phyloP scores from a whole-genome alignment of 83 land plant species.

The Thuja plicata region DNA sequence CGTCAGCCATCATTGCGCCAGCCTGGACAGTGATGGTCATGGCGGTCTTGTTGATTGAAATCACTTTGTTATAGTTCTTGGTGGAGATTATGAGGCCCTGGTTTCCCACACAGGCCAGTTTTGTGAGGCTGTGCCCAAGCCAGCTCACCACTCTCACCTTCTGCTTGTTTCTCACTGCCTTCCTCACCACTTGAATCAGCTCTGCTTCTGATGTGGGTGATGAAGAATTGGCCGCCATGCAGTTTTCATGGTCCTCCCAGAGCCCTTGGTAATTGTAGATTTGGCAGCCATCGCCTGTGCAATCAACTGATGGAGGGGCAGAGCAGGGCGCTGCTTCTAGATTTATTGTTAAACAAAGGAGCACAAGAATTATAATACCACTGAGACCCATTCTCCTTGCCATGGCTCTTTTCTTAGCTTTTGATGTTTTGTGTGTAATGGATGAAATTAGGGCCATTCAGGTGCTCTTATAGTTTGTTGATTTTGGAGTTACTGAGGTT shows the following conservation, averaged over 20 bases:
- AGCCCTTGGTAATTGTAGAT: slow-evolving; percentile 15
- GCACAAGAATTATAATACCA: background rate
- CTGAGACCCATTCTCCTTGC: background rate
- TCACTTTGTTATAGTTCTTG: background rate
- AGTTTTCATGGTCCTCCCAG: slow-evolving; percentile 14
- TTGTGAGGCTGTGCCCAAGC: slow-evolving; percentile 5
- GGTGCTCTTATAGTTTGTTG: too few species aligned
- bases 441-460: too few species aligned
- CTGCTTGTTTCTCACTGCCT: slow-evolving; percentile 11
- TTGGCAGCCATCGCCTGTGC: background rate
- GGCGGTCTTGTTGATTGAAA: slow-evolving; percentile 4
- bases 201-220: background rate
- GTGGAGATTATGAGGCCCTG: background rate
- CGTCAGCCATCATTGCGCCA: background rate
- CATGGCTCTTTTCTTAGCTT: background rate
- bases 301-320: slow-evolving; percentile 7
- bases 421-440: too few species aligned
- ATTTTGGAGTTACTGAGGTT: too few species aligned
- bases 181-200: background rate
- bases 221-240: slow-evolving; percentile 6
- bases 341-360: background rate
- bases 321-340: background rate
- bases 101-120: background rate
- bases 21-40: background rate
- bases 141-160: slow-evolving; percentile 18